Percentiles rank a stretch among this genome's conserved stretches.
Conservation (phyloP, 352 stramenopile genomes). For the Pythium insidiosum region DNA sequence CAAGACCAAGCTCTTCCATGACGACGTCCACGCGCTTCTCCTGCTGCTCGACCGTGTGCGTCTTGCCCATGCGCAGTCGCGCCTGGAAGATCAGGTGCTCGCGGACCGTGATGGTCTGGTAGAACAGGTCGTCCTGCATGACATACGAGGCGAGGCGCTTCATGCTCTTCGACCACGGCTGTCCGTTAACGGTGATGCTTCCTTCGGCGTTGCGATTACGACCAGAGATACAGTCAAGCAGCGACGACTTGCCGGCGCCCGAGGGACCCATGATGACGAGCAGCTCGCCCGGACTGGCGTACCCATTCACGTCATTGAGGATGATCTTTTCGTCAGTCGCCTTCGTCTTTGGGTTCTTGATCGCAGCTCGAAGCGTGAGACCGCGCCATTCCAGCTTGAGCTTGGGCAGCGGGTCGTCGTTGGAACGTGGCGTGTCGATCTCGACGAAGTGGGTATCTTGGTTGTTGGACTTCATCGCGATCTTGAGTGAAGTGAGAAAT, state of each 20-base stretch:
- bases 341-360: conserved; percentile 38
- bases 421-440: too few species aligned
- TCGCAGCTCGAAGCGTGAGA: conserved; percentile 18
- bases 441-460: too few species aligned
- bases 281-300: conserved; percentile 35
- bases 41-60: conserved; percentile 17
- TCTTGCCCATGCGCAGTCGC: conserved; percentile 58
- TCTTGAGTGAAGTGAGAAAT: too few species aligned
- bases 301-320: conserved; percentile 36
- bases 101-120: conserved; percentile 82
- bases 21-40: conserved; percentile 36
- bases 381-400: conserved; percentile 34
- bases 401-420: too few species aligned
- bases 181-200: conserved; percentile 56
- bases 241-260: conserved; percentile 86
- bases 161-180: conserved; percentile 23
- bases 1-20: conserved; percentile 46
- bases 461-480: too few species aligned
- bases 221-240: conserved; percentile 92
- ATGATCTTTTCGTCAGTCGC: conserved; percentile 38
- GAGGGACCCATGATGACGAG: conserved; percentile 64
- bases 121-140: conserved; percentile 88
- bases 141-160: conserved; percentile 52
- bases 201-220: conserved; percentile 73
- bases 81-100: conserved; percentile 88